Evolutionary conservation across 129 eudicot species (phyloP), one percentile per base, ranked within the genome.

Genomic region (Chrysanthemum makinoi): DNA sequence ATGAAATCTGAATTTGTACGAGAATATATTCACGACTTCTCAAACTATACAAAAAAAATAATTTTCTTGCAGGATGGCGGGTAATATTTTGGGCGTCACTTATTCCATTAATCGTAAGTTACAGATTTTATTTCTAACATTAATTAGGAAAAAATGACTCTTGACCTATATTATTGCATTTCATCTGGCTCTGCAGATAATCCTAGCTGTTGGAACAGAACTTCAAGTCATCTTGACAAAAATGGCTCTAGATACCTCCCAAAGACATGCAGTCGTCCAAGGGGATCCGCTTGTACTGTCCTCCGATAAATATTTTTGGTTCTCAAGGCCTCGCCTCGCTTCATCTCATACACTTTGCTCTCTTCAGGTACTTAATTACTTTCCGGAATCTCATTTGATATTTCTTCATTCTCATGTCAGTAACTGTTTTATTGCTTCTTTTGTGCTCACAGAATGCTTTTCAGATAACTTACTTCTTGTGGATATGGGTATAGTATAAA

Each of bases 231-330:
- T 95, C 52, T 74, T 95, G 67, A 83, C 90, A 64, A 50, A 60
- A 63, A 95, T 95, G 97, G 99, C 99, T 24, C 75, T 82, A 10
- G 94, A 90, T 77, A 95, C 90, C 47, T 79, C 84, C 0, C 91
- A 95, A 54, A 84, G 91, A 65, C 93, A 84, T 50, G 87, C 94
- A 30, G 96, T 95, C 47, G 84, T 95, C 66, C 93, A 88, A 83
- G 99, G 97, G 58, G 83, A 87, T 68, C 99, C 97, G 33, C 94
- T 90, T 9, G 99, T 95, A 16, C 90, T 90, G 78, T 93, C 86
- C 70, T 87, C 93, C 3, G 90, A 95, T 80, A 79, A 79, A 66
- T 81, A 86, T 61, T 95, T 95, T 69, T 95, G 97, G 99, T 95
- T 95, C 74, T 84, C 87, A 56, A 80, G 70, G 62, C 99, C 97